Percentiles rank a stretch among this genome's conserved stretches.
Conservation (phyloP, 306 rosid species). For the Coriaria nepalensis region DNA sequence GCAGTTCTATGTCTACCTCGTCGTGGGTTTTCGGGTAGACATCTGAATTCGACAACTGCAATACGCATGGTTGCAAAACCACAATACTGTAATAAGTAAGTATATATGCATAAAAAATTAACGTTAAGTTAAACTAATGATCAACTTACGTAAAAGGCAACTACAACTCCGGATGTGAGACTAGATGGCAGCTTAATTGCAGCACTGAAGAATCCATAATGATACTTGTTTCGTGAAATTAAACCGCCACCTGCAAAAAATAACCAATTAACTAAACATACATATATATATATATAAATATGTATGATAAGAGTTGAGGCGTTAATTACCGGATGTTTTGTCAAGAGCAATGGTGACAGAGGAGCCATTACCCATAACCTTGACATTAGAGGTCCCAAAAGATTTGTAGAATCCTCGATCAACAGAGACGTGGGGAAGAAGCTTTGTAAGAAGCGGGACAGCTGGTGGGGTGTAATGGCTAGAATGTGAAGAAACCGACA, state of each 20-base stretch:
- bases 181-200: constrained; percentile 85
- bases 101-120: not conserved
- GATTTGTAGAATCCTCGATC: constrained; percentile 32
- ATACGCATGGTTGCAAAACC: not conserved
- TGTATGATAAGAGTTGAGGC: not conserved
- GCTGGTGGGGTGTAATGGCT: constrained; percentile 43
- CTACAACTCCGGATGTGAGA: constrained; percentile 82
- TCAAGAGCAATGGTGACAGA: constrained; percentile 64
- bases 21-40: constrained; percentile 74
- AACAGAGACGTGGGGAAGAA: constrained; percentile 45
- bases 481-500: constrained; percentile 31
- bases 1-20: constrained; percentile 81
- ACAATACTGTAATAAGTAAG: not conserved
- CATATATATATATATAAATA: not conserved
- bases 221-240: constrained; percentile 37
- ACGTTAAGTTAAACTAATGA: not conserved
- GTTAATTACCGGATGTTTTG: constrained; percentile 47
- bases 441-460: constrained; percentile 55
- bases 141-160: constrained; percentile 77
- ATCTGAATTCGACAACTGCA: constrained; percentile 84
- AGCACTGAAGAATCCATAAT: constrained; percentile 92
- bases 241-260: constrained; percentile 60
- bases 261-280: not conserved
- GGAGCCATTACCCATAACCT: constrained; percentile 55
- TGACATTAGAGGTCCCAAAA: constrained; percentile 57